Evolutionary conservation across 129 eudicot species (phyloP).

Genomic region (Tagetes erecta): DNA sequence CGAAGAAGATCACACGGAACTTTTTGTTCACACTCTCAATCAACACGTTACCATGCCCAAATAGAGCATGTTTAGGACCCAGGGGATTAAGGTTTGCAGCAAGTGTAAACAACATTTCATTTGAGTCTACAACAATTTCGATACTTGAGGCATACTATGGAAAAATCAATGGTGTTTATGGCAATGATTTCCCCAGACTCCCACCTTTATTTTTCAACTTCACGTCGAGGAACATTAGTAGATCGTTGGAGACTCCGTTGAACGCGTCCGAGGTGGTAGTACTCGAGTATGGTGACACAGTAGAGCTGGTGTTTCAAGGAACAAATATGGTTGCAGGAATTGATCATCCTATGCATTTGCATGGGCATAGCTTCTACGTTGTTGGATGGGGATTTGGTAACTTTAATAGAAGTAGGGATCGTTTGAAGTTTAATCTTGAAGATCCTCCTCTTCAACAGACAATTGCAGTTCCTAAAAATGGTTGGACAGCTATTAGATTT

Average conservation of each 20-base stretch:
- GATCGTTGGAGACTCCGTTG: conserved; percentile 19
- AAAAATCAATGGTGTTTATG: conserved; percentile 40
- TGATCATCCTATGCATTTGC: conserved; percentile 54
- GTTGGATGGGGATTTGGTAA: conserved; percentile 66
- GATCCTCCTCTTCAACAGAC: conserved; percentile 64
- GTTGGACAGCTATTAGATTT: conserved; percentile 42
- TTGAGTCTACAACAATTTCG: conserved; percentile 21
- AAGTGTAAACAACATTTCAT: conserved; percentile 44
- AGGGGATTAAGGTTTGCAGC: conserved; percentile 32
- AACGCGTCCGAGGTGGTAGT: conserved; percentile 32
- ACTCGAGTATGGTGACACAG: conserved; percentile 30
- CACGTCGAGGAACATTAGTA: conserved; percentile 29
- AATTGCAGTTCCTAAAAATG: conserved; percentile 50
- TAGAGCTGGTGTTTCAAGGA: conserved; percentile 59
- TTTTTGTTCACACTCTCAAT: conserved; percentile 17
- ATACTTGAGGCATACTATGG: conserved; percentile 44
- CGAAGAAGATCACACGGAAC: conserved; percentile 22
- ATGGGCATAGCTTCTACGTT: conserved; percentile 59
- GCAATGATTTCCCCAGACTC: conserved; percentile 32
- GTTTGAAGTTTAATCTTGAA: conserved; percentile 46
- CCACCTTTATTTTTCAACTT: conserved; percentile 50
- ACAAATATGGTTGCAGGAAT: conserved; percentile 36
- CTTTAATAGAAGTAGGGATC: conserved; percentile 41
- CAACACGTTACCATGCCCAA: conserved; percentile 22
- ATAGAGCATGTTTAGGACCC: conserved; percentile 29